Conservation (phyloP, 2,329 filamentous ascomycete species). For the Phaeosphaeria sp. region DNA sequence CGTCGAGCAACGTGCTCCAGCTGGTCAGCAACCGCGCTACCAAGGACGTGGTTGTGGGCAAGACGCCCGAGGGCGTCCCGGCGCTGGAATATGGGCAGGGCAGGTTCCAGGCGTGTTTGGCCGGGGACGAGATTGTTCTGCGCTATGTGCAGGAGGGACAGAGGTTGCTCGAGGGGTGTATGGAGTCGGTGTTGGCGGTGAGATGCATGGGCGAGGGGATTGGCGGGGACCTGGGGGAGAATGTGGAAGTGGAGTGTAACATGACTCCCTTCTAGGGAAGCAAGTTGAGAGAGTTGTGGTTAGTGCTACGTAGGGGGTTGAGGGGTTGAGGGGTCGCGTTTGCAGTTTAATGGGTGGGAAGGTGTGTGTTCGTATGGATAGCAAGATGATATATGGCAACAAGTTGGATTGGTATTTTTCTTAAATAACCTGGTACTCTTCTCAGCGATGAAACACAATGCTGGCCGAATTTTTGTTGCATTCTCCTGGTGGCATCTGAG, state of each 20-base stretch:
- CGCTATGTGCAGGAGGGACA: background rate
- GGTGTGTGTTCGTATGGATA: too few relatives aligned
- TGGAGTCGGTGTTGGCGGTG: background rate
- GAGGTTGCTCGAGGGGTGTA: background rate
- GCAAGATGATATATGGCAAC: too few relatives aligned
- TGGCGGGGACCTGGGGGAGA: background rate
- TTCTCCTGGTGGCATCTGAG: too few relatives aligned
- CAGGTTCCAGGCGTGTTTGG: background rate
- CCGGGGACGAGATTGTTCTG: background rate
- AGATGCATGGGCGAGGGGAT: background rate
- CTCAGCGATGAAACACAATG: too few relatives aligned
- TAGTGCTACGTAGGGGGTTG: too few relatives aligned
- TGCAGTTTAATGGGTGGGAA: too few relatives aligned
- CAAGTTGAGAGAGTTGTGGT: too few relatives aligned
- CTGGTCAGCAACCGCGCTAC: background rate
- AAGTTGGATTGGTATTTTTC: too few relatives aligned
- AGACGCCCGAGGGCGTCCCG: background rate
- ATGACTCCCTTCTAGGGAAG: background rate
- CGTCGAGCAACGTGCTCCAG: background rate
- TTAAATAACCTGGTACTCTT: too few relatives aligned
- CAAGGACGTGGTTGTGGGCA: background rate
- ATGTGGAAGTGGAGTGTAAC: background rate
- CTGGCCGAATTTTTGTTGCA: too few relatives aligned
- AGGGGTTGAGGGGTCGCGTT: too few relatives aligned
- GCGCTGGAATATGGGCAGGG: background rate